Evolutionary conservation across 2,329 filamentous ascomycete species (phyloP).

Genomic region (Pseudogymnoascus sp.): DNA sequence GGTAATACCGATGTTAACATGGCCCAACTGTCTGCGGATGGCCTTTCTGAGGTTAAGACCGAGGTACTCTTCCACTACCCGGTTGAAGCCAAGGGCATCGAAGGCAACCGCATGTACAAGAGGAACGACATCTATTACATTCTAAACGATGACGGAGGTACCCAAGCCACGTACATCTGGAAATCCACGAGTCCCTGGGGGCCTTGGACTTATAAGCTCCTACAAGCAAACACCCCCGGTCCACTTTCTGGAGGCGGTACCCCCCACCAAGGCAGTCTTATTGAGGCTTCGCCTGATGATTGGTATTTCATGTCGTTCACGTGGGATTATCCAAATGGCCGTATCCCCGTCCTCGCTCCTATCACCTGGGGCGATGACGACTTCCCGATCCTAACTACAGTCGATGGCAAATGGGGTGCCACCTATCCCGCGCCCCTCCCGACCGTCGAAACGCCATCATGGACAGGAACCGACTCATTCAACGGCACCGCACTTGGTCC

Average conservation of each 20-base stretch:
- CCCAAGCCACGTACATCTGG: conserved; percentile 38
- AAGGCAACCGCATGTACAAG: conserved; percentile 48
- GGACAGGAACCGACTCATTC: conserved; percentile 40
- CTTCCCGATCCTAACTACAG: conserved; percentile 38
- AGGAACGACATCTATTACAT: conserved; percentile 47
- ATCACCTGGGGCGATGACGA: conserved; percentile 44
- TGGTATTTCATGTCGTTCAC: conserved; percentile 55
- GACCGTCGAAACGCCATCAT: conserved; percentile 21
- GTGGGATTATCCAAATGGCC: conserved; percentile 46
- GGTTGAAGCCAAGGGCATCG: conserved; percentile 31
- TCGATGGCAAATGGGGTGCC: conserved; percentile 40
- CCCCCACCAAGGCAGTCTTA: conserved; percentile 48
- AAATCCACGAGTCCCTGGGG: conserved; percentile 43
- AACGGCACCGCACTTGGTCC: conserved; percentile 32
- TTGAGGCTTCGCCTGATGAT: conserved; percentile 41
- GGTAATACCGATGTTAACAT: conserved; percentile 40
- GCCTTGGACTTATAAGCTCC: conserved; percentile 30
- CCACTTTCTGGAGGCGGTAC: conserved; percentile 39
- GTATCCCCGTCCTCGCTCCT: conserved; percentile 49
- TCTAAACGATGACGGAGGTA: conserved; percentile 38
- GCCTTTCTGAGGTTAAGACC: conserved; percentile 36
- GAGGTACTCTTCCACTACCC: conserved; percentile 36
- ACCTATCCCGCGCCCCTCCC: conserved; percentile 34
- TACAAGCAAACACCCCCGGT: conserved; percentile 14
- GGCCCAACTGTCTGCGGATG: conserved; percentile 42